Base-by-base conservation (phyloP, 139 green algal species). In the Chlorella vulgaris region DNA sequence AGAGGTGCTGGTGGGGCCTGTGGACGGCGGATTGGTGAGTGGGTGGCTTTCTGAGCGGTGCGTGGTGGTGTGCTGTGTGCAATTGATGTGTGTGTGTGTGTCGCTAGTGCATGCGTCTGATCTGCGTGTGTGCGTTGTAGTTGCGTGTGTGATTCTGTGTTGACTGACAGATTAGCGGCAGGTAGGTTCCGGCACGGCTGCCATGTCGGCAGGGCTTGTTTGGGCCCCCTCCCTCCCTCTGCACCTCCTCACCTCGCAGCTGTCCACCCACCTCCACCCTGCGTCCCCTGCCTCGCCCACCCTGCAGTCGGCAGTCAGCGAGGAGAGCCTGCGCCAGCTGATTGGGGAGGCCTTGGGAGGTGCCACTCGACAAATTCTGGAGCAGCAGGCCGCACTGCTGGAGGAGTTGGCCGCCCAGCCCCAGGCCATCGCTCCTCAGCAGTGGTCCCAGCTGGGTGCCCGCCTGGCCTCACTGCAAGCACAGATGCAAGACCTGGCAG, bases 401-500 rank as follows among this genome's bases (percentile, higher is more conserved):
- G 61, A 82, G 58, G 71, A 86, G 69, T 26, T 83, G 66, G 28
- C n/a, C 66, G 76, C 22, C 13, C 62, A 82, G 76, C 62, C 75
- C 60, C 75, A 74, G 81, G 33, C 58, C 18, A 71, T 85, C 8
- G 81, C 80, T n/a, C 81, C 81, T 3, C 40, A 53, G 43, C 81
- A 86, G 61, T 87, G 83, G 83, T 84, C 81, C 36, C 83, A 87
- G 66, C 73, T 87, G 43, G 83, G 83, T 55, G 33, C 22, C 26
- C 63, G 74, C 28, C 73, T 87, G 55, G 78, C 51, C 36, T 43
- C 29, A 29, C 53, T 83, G 51, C 38, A 66, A 28, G 67, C 42
- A n/a, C 78, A 78, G 78, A 36, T 78, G 66, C 33, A 70, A 18
- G 47, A 58, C 22, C 67, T 83, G 67, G n/a, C 29, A 21, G 24